These are phyloP conservation scores for Aspergillus ibericus DNA, from an alignment of 2,329 filamentous ascomycete genomes.

Conservation along the genomic window DNA sequence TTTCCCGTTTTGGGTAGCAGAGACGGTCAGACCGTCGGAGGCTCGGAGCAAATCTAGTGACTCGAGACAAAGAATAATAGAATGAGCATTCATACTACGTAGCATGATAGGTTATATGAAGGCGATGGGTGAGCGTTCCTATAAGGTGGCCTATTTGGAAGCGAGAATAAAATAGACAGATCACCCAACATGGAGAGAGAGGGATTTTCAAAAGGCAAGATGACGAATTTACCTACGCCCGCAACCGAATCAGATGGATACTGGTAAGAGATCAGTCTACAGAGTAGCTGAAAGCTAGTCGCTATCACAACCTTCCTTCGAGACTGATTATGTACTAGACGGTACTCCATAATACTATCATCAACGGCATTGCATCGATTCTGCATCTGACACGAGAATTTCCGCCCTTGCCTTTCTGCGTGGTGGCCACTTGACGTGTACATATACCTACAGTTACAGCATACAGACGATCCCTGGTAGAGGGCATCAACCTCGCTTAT, in stretches of 20 bases:
- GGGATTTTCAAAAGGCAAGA: not conserved
- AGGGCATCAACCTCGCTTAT: not conserved
- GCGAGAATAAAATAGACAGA: not conserved
- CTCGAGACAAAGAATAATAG: no score
- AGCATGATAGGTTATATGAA: not conserved
- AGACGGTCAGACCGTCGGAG: not conserved
- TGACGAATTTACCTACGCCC: not conserved
- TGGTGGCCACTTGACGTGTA: not conserved
- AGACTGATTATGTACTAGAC: not conserved
- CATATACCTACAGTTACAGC: not conserved
- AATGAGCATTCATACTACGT: not conserved
- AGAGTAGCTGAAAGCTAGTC: not conserved
- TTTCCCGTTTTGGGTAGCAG: not conserved
- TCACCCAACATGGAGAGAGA: not conserved
- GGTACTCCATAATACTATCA: not conserved
- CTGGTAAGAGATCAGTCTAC: not conserved
- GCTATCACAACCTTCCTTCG: not conserved
- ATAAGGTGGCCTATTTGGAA: not conserved
- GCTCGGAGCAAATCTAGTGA: not conserved
- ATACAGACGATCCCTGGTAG: no score
- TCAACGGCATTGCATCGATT: not conserved
- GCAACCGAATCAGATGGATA: not conserved
- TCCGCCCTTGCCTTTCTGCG: not conserved
- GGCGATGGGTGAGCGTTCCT: not conserved
- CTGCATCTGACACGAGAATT: not conserved